A percentile compares a stretch with the other conserved stretches of the same genome.
Evolutionary conservation across 2,329 filamentous ascomycete species (phyloP).

Genomic region (Colletotrichum camelliae): DNA sequence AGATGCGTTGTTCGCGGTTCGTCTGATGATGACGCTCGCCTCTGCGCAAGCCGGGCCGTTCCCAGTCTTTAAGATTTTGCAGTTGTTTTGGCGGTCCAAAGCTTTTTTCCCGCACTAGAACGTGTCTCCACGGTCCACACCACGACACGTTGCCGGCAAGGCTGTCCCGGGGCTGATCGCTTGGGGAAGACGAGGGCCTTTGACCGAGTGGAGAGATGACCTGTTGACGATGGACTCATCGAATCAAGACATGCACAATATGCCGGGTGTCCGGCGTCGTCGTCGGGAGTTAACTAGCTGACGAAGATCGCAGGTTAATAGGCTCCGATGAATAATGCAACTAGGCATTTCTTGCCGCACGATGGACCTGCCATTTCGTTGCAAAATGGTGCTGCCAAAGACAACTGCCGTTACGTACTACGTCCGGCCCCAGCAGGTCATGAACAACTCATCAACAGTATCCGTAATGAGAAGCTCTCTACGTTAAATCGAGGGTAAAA

Average conservation of each 20-base stretch:
- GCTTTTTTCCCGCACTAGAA: not conserved
- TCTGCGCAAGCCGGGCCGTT: not conserved
- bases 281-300: not conserved
- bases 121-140: constrained; percentile 7
- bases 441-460: not conserved
- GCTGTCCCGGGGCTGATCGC: constrained; percentile 9
- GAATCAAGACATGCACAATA: not conserved
- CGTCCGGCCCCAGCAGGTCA: not conserved
- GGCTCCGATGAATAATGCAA: not conserved
- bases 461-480: not conserved
- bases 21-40: constrained; percentile 9
- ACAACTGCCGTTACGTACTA: not conserved
- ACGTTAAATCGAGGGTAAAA: not conserved
- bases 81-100: not conserved
- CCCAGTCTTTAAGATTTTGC: constrained; percentile 14
- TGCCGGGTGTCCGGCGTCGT: not conserved
- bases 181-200: constrained; percentile 3
- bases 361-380: not conserved
- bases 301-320: not conserved
- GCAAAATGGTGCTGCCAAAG: not conserved
- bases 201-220: not conserved
- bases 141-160: constrained; percentile 3
- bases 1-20: constrained; percentile 8
- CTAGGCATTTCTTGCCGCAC: not conserved
- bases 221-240: not conserved